Evolutionary conservation across 129 eudicot species (phyloP), one percentile per base, ranked within the genome.

Genomic region (Arctium lappa): DNA sequence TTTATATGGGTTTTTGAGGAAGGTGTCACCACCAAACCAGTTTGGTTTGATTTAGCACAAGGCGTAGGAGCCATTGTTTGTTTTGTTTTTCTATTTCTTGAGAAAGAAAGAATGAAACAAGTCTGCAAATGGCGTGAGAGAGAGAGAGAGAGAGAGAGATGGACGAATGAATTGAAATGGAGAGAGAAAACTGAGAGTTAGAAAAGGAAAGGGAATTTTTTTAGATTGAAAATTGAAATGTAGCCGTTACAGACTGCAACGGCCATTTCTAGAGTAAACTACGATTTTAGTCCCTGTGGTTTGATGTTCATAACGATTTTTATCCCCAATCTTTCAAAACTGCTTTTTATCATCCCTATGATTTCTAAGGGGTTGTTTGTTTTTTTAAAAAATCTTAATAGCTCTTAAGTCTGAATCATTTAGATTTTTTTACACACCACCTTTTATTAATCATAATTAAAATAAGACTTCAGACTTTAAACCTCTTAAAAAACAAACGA

Each of bases 221-320:
- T 46, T 31, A 1, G 75, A 66, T 83, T 75, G 69, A 87, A 83
- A 56, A 53, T 40, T 50, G 40, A 87, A 76, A 62, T 78, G 38
- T 87, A 83, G 87, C 90, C 90, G 90, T 87, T 87, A 87, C 79
- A 8, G 33, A 29, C 68, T 75, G 6, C 8, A 75, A 75, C 79
- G 76, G 79, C 66, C 79, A 74, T 75, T 75, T 75, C 48, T 75
- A 75, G 36, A 33, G 36, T 33, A 33, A 33, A 33, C 36, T 33
- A 33, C 36, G 3, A 33, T 1, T 33, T 33, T 33, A 33, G 36
- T 33, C 36, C 36, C 36, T 33, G 3, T 33, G 3, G 36, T 33
- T 33, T 33, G 36, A 1, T 33, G 36, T 33, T 33, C 3, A 2
- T 33, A 33, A 33, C 36, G 3, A 1, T 33, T 33, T 33, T 22